phyloP scores from a whole-genome alignment of 371 early-diverging fungal species.

The Paramicrosporidium saccamoebae region DNA sequence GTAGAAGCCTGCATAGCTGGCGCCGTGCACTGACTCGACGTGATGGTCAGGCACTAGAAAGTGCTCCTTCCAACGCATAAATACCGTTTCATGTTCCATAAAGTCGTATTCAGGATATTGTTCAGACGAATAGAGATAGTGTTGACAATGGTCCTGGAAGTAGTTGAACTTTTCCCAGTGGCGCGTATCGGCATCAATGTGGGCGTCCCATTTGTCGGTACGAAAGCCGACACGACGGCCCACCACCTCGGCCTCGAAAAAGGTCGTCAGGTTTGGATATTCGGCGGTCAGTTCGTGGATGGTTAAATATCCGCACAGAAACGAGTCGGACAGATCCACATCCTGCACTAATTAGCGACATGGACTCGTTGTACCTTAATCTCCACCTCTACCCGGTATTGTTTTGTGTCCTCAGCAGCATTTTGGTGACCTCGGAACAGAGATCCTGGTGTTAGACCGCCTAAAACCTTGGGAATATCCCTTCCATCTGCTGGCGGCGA shows the following conservation, averaged over 20 bases:
- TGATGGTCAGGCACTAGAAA: conserved; percentile 79
- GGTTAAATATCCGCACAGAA: conserved; percentile 18
- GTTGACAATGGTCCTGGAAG: no score
- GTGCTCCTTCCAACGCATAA: conserved; percentile 91
- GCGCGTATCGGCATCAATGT: conserved; percentile 12
- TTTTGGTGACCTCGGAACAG: no score
- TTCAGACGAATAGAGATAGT: no score
- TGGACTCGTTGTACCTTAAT: no score
- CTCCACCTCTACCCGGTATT: no score
- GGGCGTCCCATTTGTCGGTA: conserved; percentile 23
- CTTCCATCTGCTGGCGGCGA: no score
- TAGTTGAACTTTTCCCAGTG: conserved; percentile 21
- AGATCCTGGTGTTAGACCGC: no score
- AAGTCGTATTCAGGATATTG: conserved; percentile 30
- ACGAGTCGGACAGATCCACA: conserved; percentile 14
- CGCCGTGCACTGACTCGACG: conserved; percentile 45
- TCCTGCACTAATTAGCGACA: no score
- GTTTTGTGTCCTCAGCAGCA: no score
- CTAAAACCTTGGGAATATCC: no score
- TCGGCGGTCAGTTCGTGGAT: conserved; percentile 21
- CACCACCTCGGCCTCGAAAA: conserved; percentile 23
- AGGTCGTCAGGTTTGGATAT: conserved; percentile 18
- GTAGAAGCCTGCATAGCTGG: conserved; percentile 79
- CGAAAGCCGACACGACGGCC: conserved; percentile 13
- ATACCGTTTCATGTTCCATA: conserved; percentile 21